Evolutionary conservation across 345 rosid species (phyloP), one percentile per base, ranked within the genome.

Genomic region (Anastatica hierochuntica): DNA sequence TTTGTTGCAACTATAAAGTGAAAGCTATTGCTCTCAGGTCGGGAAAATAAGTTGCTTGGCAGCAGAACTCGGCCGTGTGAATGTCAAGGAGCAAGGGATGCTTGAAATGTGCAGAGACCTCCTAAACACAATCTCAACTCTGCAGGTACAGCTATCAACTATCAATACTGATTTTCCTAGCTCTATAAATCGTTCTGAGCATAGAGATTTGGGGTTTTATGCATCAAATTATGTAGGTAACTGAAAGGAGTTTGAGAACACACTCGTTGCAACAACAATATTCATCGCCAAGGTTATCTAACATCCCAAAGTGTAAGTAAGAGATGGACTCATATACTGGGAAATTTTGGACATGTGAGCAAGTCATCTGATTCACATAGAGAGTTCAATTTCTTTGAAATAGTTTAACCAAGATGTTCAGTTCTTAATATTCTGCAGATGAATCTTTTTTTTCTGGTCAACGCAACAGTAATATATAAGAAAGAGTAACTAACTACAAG

Each of bases 221-320:
- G 14, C 13, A n/a, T n/a, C n/a, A n/a, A n/a, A n/a, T n/a, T 16
- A 9, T 8, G 24, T 85, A 90, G 98, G 92, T 79, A 43, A 74
- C 56, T 17, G 94, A 87, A 68, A 68, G 69, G 37, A 84, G 94
- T 59, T 55, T 80, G 71, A 76, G 74, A 72, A 73, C 90, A 10
- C 88, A 82, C 52, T 47, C 66, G 14, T 14, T 77, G 63, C 98
- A 90, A 52, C 57, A 44, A 55, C 67, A 66, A 44, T 60, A 53
- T n/a, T n/a, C n/a, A n/a, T n/a, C n/a, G n/a, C n/a, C n/a, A n/a
- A n/a, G n/a, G n/a, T 4, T 18, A 54, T 16, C 35, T 60, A 75
- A 72, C 70, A 68, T 43, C 69, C 6, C 37, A 8, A 67, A 60
- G 44, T 61, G 56, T 76, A 27, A 48, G 64, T 37, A 26, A 37